phyloP scores from a whole-genome alignment of 139 green algal species.

The Chlorella sp. region DNA sequence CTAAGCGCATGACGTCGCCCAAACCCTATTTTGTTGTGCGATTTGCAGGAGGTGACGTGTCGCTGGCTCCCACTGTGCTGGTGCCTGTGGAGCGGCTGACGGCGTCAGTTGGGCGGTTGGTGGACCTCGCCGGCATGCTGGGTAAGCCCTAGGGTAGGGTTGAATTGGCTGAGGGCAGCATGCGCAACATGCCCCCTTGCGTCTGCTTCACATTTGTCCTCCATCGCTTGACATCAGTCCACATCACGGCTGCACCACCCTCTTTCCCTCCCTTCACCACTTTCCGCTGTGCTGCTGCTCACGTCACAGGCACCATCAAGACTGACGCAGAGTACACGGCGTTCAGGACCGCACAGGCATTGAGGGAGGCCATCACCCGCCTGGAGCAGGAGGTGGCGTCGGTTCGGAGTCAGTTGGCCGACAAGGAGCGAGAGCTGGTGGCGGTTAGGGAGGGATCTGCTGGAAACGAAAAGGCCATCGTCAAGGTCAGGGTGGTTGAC shows the following conservation, averaged over 20 bases:
- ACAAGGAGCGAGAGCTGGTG: conserved; percentile 2
- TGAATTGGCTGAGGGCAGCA: too few species aligned
- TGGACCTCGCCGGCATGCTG: conserved; percentile 27
- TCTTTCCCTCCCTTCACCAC: too few species aligned
- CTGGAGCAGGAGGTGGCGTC: conserved; percentile 10
- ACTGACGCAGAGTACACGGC: conserved; percentile 22
- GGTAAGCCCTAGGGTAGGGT: too few species aligned
- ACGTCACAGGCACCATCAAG: background rate
- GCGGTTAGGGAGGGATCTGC: background rate
- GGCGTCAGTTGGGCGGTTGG: conserved; percentile 3
- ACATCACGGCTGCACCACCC: too few species aligned
- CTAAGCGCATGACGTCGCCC: background rate
- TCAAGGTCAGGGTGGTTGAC: conserved; percentile 9
- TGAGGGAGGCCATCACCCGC: conserved; percentile 21
- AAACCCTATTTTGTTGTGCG: background rate
- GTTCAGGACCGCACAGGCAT: conserved; percentile 4
- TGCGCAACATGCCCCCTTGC: too few species aligned
- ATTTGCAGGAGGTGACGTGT: conserved; percentile 11
- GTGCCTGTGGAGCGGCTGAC: conserved; percentile 15
- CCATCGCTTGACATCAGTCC: too few species aligned
- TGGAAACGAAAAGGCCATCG: conserved; percentile 5
- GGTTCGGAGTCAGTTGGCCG: conserved; percentile 12
- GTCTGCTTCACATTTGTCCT: too few species aligned
- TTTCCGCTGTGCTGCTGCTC: too few species aligned
- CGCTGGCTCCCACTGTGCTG: background rate